These are phyloP conservation scores for Pseudofabraea citricarpa DNA, from an alignment of 2,329 filamentous ascomycete species.

Conservation along the genomic window DNA sequence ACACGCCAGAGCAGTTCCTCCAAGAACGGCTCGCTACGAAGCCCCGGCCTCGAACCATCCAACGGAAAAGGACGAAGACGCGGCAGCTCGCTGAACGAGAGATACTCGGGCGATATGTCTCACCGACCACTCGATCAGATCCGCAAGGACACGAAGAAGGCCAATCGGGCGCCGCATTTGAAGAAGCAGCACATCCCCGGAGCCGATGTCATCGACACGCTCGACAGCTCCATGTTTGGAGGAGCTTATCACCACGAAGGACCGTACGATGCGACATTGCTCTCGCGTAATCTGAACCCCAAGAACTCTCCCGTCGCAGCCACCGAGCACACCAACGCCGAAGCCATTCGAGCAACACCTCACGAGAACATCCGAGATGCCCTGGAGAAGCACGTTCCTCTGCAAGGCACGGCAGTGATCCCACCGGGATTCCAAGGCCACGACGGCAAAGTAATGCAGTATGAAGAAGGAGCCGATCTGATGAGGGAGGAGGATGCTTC, in stretches of 20 bases:
- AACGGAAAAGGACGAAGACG: conserved; percentile 29
- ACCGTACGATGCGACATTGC: conserved; percentile 79
- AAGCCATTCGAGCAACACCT: conserved; percentile 78
- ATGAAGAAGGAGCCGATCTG: conserved; percentile 82
- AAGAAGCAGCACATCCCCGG: conserved; percentile 60
- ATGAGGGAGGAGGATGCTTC: conserved; percentile 66
- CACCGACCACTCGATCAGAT: conserved; percentile 64
- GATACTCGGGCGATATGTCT: conserved; percentile 60
- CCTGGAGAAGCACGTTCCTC: conserved; percentile 66
- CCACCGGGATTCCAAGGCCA: conserved; percentile 67
- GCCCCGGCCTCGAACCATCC: background rate
- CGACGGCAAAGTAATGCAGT: conserved; percentile 66
- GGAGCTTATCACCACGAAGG: conserved; percentile 82
- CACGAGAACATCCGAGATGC: conserved; percentile 71
- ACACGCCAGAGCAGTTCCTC: conserved; percentile 1
- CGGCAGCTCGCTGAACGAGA: conserved; percentile 49
- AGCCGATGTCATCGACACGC: conserved; percentile 73
- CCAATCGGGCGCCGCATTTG: conserved; percentile 63
- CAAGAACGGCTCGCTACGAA: background rate
- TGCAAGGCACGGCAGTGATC: conserved; percentile 75
- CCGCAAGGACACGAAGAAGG: conserved; percentile 55
- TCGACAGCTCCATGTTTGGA: conserved; percentile 61
- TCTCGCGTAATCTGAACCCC: conserved; percentile 63
- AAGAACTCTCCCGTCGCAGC: conserved; percentile 70
- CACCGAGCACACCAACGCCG: conserved; percentile 64